Percentiles rank a stretch among this genome's conserved stretches.
Conservation (phyloP, 2,329 filamentous ascomycete genomes). For the Exophiala xenobiotica region DNA sequence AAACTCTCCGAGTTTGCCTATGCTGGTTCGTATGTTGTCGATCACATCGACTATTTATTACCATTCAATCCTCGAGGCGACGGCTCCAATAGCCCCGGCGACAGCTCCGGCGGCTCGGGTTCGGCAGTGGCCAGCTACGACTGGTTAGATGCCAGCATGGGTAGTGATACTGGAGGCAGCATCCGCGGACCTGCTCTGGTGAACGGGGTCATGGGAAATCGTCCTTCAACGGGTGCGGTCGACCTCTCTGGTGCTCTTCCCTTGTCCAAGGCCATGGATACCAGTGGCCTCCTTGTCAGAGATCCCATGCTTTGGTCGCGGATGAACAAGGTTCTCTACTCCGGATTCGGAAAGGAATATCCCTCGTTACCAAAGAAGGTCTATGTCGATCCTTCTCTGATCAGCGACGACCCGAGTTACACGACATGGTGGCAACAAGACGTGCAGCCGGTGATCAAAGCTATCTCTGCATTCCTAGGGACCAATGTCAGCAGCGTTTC, state of each 20-base stretch:
- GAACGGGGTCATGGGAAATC: conserved; percentile 48
- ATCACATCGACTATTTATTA: conserved; percentile 39
- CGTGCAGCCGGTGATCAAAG: background rate
- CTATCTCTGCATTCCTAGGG: too few relatives aligned
- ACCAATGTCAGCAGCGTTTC: too few relatives aligned
- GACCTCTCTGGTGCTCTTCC: background rate
- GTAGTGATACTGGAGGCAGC: conserved; percentile 25
- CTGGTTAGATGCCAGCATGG: conserved; percentile 38
- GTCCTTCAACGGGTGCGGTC: conserved; percentile 35
- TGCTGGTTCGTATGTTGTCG: conserved; percentile 25
- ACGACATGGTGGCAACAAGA: background rate
- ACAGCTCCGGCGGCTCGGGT: conserved; percentile 4
- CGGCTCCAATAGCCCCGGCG: conserved; percentile 29
- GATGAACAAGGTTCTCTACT: background rate
- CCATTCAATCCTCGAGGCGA: conserved; percentile 49
- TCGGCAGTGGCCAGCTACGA: conserved; percentile 32
- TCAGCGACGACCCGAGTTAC: background rate
- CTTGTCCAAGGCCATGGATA: background rate
- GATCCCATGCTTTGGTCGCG: background rate
- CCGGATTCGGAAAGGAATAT: background rate
- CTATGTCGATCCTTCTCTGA: background rate
- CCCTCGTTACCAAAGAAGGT: background rate
- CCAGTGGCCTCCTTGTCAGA: background rate
- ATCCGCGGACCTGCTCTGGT: conserved; percentile 46
- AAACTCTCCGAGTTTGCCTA: conserved; percentile 39